These are phyloP conservation scores for Akanthomyces uredinophilus DNA, from an alignment of 2,329 filamentous ascomycete genomes.

Conservation along the genomic window DNA sequence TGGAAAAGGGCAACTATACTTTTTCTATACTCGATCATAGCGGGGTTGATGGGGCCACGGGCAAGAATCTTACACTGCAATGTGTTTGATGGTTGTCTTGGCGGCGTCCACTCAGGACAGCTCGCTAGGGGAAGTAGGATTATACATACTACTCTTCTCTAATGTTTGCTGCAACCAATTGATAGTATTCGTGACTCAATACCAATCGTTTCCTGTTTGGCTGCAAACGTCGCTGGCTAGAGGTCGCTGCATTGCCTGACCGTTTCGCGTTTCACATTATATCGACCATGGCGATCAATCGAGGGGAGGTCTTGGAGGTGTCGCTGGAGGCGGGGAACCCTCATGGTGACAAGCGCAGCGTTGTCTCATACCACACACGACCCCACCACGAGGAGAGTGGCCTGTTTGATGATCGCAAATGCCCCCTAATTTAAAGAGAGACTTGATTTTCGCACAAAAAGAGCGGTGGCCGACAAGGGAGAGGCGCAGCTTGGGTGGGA, in stretches of 20 bases:
- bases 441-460: neutral
- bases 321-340: neutral
- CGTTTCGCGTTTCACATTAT: neutral
- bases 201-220: too few species aligned
- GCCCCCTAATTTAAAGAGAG: neutral
- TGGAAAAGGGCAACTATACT: too few species aligned
- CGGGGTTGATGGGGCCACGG: too few species aligned
- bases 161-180: too few species aligned
- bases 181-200: too few species aligned
- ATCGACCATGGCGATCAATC: neutral
- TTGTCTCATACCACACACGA: neutral
- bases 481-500: constrained; percentile 6
- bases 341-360: neutral
- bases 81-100: too few species aligned
- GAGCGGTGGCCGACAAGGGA: neutral
- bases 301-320: neutral
- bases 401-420: neutral
- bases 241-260: too few species aligned
- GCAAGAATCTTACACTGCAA: too few species aligned
- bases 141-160: too few species aligned
- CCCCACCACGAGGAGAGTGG: neutral
- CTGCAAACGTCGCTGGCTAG: neutral
- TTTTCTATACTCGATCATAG: too few species aligned
- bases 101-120: too few species aligned
- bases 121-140: too few species aligned